Evolutionary conservation across 164 flowering plant species (phyloP).

Genomic region (Brasenia schreberi): DNA sequence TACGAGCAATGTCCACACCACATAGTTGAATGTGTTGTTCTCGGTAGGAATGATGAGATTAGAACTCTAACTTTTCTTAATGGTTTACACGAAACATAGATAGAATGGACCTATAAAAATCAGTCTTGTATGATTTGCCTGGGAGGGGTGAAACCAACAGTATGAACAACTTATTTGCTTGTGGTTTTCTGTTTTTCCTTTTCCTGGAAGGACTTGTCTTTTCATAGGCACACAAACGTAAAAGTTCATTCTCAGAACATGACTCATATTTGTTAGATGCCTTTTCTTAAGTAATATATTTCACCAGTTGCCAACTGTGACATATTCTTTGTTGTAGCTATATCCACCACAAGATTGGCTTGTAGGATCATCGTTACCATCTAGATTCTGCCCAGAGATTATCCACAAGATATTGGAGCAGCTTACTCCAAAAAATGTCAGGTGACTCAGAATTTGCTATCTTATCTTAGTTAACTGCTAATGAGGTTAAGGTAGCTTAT

Average conservation of each 20-base stretch:
- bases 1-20: too few species aligned
- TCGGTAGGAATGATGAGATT: too few species aligned
- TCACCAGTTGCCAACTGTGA: not conserved
- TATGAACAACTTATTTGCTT: too few species aligned
- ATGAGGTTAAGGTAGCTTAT: not conserved
- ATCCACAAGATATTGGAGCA: slow-evolving; percentile 48
- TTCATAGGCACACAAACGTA: not conserved
- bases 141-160: too few species aligned
- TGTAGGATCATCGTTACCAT: slow-evolving; percentile 72
- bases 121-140: too few species aligned
- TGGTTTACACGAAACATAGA: too few species aligned
- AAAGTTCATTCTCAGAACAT: too few species aligned
- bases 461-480: not conserved
- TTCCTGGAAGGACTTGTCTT: not conserved
- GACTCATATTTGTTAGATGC: not conserved
- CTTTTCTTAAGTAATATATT: not conserved
- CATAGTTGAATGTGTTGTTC: too few species aligned
- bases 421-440: slow-evolving; percentile 49
- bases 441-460: slow-evolving; percentile 23
- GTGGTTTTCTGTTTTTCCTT: too few species aligned
- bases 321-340: not conserved
- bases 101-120: too few species aligned
- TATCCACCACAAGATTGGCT: too few species aligned
- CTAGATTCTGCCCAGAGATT: slow-evolving; percentile 36
- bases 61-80: too few species aligned